A percentile compares a stretch with the other conserved stretches of the same genome.
phyloP scores from a whole-genome alignment of 208 protist genomes.

The Acanthamoeba lenticulata region DNA sequence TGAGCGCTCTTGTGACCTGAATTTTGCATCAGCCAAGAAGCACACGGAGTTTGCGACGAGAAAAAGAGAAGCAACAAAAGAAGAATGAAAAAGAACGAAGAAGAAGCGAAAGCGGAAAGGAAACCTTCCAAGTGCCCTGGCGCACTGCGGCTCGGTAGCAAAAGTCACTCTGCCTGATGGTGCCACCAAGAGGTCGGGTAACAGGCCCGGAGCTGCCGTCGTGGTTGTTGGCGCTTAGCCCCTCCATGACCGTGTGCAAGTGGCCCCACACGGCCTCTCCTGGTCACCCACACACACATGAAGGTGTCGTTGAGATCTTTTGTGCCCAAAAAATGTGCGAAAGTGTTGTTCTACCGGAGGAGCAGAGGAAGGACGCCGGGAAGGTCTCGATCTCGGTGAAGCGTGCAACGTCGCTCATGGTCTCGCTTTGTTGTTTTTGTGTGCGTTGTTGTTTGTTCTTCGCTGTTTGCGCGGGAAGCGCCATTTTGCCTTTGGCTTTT shows the following conservation, averaged over 20 bases:
- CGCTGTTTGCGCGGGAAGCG: too few relatives aligned
- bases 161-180: constrained; percentile 14
- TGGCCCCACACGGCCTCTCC: constrained; percentile 21
- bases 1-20: neutral
- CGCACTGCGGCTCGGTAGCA: neutral
- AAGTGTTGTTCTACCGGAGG: too few relatives aligned
- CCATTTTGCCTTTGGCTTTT: too few relatives aligned
- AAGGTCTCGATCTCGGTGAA: too few relatives aligned
- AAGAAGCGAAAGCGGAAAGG: neutral
- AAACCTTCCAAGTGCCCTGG: constrained; percentile 6
- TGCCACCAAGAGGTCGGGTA: neutral
- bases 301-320: too few relatives aligned
- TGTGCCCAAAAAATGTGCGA: too few relatives aligned
- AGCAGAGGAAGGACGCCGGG: too few relatives aligned
- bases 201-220: neutral
- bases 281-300: too few relatives aligned
- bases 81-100: neutral
- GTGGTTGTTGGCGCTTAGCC: neutral
- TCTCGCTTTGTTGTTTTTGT: too few relatives aligned
- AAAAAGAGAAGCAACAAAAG: too few relatives aligned
- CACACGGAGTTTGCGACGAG: neutral
- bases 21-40: neutral
- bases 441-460: too few relatives aligned
- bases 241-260: neutral
- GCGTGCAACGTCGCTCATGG: too few relatives aligned